phyloP scores from a whole-genome alignment of 2,329 filamentous ascomycete genomes.

The Blastomyces silverae region DNA sequence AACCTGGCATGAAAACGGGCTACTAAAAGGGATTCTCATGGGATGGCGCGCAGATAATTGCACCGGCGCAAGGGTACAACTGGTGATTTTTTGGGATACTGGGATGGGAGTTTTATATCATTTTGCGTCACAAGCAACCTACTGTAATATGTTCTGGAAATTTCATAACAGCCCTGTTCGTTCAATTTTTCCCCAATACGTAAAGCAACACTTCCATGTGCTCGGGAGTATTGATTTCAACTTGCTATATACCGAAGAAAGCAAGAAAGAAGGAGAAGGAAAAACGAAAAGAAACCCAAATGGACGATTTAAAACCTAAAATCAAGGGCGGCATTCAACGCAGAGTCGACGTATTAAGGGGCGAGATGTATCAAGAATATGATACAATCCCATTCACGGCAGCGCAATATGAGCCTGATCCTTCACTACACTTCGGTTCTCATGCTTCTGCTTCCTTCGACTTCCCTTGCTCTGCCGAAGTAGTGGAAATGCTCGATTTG shows the following conservation, averaged over 20 bases:
- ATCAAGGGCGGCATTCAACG: too few relatives aligned
- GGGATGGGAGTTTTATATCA: conserved; percentile 2
- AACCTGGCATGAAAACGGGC: not conserved
- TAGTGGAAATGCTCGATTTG: conserved; percentile 21
- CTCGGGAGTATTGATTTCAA: too few relatives aligned
- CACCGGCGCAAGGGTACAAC: not conserved
- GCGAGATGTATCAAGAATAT: not conserved
- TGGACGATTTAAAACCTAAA: too few relatives aligned
- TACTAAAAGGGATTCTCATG: not conserved
- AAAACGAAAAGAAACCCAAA: too few relatives aligned
- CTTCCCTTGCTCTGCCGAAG: not conserved
- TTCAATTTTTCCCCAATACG: too few relatives aligned
- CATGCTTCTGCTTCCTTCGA: not conserved
- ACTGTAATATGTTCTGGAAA: not conserved
- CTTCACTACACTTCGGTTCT: not conserved
- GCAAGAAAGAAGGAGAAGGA: too few relatives aligned
- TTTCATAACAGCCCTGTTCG: not conserved
- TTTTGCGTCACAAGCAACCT: not conserved
- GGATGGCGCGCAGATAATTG: conserved; percentile 5
- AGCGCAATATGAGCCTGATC: not conserved
- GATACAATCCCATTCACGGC: not conserved
- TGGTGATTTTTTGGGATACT: not conserved
- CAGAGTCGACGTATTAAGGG: too few relatives aligned
- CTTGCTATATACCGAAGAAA: too few relatives aligned
- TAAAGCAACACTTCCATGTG: too few relatives aligned